Evolutionary conservation across 2,329 filamentous ascomycete genomes (phyloP), one percentile per base, ranked within the genome.

Genomic region (Plenodomus tracheiphilus): DNA sequence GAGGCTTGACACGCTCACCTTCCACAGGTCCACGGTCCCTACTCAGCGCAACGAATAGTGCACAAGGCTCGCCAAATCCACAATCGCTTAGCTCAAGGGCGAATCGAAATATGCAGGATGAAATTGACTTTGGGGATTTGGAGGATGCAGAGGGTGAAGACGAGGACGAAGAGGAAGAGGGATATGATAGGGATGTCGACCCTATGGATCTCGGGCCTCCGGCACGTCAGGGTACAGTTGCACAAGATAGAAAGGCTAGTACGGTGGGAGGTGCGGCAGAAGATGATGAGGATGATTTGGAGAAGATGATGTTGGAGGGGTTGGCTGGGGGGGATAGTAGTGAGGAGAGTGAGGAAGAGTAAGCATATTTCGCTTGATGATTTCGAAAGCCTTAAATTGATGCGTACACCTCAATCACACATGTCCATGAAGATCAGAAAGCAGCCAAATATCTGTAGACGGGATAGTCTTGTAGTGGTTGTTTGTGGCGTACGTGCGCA

Each of bases 261-360:
- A 53, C 49, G 19, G 43, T 39, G n/a, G 39, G 46, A 9, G 47
- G 51, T 38, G 55, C 53, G 8, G 49, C 51, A 1, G 68, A 70
- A 1, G 65, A 68, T 6, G 69, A 70, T 17, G 67, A 70, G 20
- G 74, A 75, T 21, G 75, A 77, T 59, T 72, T 69, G 58, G 76
- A 64, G 41, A 74, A 75, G 56, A 70, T 74, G 61, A 74, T 78
- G 65, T 71, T 74, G 49, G 62, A 71, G 44, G 76, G 72, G 0
- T 62, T 73, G 25, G 69, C 61, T 30, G 68, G 63, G 9, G 70
- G 62, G 20, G 70, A 72, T 10, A 71, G 68, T 36, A 71, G 68
- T 46, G 73, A 74, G 51, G 75, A 77, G 56, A 76, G 74, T 50
- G 76, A 78, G 46, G 75, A 77, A 53, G 75, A 77, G 56, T 71